Evolutionary conservation across 1,284 basidiomycete genomes (phyloP), one percentile per base, ranked within the genome.

Genomic region (Fistulinella staudtii): DNA sequence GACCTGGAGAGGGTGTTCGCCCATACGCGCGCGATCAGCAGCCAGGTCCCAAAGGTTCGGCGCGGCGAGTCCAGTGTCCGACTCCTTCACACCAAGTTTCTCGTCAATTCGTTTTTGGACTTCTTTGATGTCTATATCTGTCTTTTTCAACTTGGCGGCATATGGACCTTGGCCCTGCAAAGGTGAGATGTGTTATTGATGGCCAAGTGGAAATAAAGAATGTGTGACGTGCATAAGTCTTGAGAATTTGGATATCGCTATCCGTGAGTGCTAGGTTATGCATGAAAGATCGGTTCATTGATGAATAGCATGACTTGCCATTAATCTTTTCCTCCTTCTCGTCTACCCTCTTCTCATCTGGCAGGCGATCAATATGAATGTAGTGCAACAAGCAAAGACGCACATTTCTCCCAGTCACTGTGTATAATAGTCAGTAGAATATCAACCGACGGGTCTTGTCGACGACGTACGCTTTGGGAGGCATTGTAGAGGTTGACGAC

Each of bases 221-320:
- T 9, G 23, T 41, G 42, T 27, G 14, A 45, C 74, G 43, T 65
- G 85, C 93, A 67, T 99, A 99, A 50, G 96, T 99, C 75, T 98
- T 97, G 55, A 99, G 80, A 51, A 99, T 95, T 69, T 99, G 95
- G 47, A 99, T 99, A 65, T 99, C 96, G 51, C 91, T 94, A 61
- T 98, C 96, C 64, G 98, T 96, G 52, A 99, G 83, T 40, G 89
- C 95, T 87, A 61, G 40, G 44, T 21, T 5, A 11, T 65, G 22
- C 57, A 50, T 49, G 28, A 46, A 46, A 17, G 34, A 24, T 10
- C 5, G 5, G 24, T 18, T 37, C 18, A 17, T 18, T 33, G 4
- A 21, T 4, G 28, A 37, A 38, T 35, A 20, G 25, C 20, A 47
- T 27, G 25, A 74, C 83, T 49, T 56, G 86, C 91, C 85, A 57